A percentile compares a stretch with the other conserved stretches of the same genome.
phyloP scores from a whole-genome alignment of 352 stramenopile genomes.

The Phytophthora sansomeana region DNA sequence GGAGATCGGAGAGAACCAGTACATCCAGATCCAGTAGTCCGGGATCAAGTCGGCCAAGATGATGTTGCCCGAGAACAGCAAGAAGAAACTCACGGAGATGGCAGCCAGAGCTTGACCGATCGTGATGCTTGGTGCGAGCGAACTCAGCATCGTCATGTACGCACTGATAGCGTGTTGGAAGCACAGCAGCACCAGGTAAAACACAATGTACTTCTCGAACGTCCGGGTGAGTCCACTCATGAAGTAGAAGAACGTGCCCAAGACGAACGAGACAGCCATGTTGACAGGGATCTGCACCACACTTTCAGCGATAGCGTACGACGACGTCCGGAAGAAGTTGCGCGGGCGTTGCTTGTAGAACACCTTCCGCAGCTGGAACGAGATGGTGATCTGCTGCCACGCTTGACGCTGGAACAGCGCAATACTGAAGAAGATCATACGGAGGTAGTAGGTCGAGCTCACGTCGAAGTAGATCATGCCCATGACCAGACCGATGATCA shows the following conservation, averaged over 20 bases:
- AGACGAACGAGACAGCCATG: slow-evolving; percentile 66
- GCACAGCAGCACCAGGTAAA: slow-evolving; percentile 64
- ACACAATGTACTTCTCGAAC: slow-evolving; percentile 72
- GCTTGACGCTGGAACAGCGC: no score
- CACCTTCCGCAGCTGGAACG: no score
- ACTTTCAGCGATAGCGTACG: slow-evolving; percentile 70
- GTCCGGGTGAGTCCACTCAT: slow-evolving; percentile 76
- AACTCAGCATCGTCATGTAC: slow-evolving; percentile 57
- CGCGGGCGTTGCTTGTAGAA: no score
- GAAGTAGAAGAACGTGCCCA: slow-evolving; percentile 80
- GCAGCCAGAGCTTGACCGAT: slow-evolving; percentile 42
- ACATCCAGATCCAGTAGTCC: no score
- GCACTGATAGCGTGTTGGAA: slow-evolving; percentile 67
- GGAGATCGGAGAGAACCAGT: slow-evolving; percentile 60
- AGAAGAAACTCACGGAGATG: slow-evolving; percentile 57
- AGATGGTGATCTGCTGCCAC: no score
- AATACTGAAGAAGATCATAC: no score
- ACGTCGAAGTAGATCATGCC: no score
- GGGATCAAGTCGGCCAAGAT: no score
- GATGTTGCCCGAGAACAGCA: slow-evolving; percentile 71
- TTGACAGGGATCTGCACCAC: slow-evolving; percentile 60
- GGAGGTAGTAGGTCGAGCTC: no score
- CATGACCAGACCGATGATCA: no score
- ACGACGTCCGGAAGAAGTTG: slow-evolving; percentile 77
- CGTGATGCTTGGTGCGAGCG: slow-evolving; percentile 50